Percentiles rank a stretch among this genome's conserved stretches.
These are phyloP conservation scores for Waltergamsia citrina DNA, from an alignment of 2,329 filamentous ascomycete genomes.

Conservation along the genomic window DNA sequence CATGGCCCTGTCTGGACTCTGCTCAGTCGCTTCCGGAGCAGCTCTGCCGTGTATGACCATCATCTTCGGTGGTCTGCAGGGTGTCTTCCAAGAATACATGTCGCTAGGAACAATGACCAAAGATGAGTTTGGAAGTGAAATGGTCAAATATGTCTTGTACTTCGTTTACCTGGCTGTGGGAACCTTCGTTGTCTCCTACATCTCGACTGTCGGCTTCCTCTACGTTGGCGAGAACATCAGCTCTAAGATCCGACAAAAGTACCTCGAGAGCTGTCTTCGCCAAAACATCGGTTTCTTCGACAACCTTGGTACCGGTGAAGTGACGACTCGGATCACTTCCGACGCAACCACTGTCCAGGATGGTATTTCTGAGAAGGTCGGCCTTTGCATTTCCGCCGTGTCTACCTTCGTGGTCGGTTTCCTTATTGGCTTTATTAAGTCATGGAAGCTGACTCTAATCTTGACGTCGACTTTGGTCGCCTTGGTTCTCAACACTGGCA, in stretches of 20 bases:
- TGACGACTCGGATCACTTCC: slow-evolving; percentile 87
- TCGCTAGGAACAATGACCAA: slow-evolving; percentile 30
- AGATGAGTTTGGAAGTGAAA: slow-evolving; percentile 46
- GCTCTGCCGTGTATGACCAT: slow-evolving; percentile 73
- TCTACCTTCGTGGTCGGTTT: slow-evolving; percentile 85
- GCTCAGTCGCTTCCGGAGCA: slow-evolving; percentile 65
- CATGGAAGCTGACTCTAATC: slow-evolving; percentile 90
- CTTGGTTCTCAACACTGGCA: slow-evolving; percentile 68
- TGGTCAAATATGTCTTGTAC: slow-evolving; percentile 63
- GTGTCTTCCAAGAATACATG: slow-evolving; percentile 59
- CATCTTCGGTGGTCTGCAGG: slow-evolving; percentile 68
- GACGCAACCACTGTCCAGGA: slow-evolving; percentile 93
- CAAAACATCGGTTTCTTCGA: slow-evolving; percentile 94
- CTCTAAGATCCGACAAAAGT: slow-evolving; percentile 70
- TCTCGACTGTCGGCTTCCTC: slow-evolving; percentile 82
- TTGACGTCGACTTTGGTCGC: slow-evolving; percentile 66
- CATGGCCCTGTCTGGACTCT: slow-evolving; percentile 49
- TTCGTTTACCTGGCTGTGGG: slow-evolving; percentile 79
- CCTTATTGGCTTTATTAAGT: slow-evolving; percentile 81
- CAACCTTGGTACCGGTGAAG: slow-evolving; percentile 83
- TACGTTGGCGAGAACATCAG: slow-evolving; percentile 75
- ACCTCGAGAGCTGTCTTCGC: slow-evolving; percentile 72
- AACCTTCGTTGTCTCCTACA: slow-evolving; percentile 69
- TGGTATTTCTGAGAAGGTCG: slow-evolving; percentile 85
- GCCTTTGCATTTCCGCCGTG: slow-evolving; percentile 63